Percentiles rank a stretch among this genome's conserved stretches.
Evolutionary conservation across 225 moss, liverwort and hornwort genomes (phyloP).

Genomic region (Thuidium tamariscinum): DNA sequence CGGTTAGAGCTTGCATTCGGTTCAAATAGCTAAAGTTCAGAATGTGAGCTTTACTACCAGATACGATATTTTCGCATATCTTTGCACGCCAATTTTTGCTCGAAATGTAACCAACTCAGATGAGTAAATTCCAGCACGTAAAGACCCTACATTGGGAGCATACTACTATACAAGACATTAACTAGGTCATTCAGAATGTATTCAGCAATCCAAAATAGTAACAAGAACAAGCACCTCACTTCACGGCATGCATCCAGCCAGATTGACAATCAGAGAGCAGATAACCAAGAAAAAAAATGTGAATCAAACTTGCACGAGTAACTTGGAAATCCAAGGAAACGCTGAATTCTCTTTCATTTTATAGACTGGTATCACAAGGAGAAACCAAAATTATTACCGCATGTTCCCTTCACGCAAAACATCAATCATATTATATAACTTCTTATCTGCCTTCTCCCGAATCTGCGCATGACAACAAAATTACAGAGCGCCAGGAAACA

Average conservation of each 20-base stretch:
- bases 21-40: background rate
- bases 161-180: background rate
- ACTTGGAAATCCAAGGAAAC: background rate
- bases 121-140: background rate
- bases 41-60: background rate
- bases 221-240: background rate
- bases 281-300: background rate
- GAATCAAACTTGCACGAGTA: background rate
- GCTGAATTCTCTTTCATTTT: background rate
- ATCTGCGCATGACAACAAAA: slow-evolving; percentile 44
- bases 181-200: background rate
- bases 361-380: background rate
- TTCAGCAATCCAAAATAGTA: background rate
- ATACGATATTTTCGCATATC: background rate
- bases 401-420: slow-evolving; percentile 88
- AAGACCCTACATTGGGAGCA: background rate
- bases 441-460: slow-evolving; percentile 48
- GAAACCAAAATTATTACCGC: slow-evolving; percentile 26
- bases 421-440: slow-evolving; percentile 87
- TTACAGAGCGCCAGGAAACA: background rate
- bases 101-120: background rate
- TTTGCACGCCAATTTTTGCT: background rate
- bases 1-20: background rate
- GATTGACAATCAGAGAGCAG: background rate
- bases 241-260: background rate